Conservation (phyloP, 257 asterid genomes). For the Solanum okadae region DNA sequence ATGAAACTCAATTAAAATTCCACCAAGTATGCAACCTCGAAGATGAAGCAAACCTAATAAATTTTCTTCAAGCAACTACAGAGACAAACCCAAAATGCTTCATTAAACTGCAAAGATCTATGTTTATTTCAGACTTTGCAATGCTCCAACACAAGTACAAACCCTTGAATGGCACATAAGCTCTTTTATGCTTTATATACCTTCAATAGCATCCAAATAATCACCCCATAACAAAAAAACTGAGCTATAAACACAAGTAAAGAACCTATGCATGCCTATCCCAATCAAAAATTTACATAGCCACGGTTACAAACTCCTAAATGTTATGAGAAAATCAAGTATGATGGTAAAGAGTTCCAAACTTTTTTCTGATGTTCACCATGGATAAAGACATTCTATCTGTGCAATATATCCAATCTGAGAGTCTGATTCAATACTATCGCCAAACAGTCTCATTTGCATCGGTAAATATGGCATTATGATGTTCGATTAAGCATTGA, state of each 20-base stretch:
- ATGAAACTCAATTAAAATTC: not conserved
- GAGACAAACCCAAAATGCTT: not conserved
- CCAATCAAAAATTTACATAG: slow-evolving; percentile 5
- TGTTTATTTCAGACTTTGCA: not conserved
- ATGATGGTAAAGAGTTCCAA: not conserved
- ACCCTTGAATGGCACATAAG: not conserved
- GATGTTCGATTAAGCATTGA: slow-evolving; percentile 84
- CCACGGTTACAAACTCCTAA: not conserved
- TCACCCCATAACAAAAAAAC: not conserved
- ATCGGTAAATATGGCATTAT: slow-evolving; percentile 70
- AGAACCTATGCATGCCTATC: not conserved
- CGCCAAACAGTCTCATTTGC: slow-evolving; percentile 84
- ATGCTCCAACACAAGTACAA: not conserved
- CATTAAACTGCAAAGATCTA: not conserved
- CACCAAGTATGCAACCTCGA: not conserved
- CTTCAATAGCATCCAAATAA: not conserved
- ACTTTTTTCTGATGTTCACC: not conserved
- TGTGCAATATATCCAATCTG: slow-evolving; percentile 8
- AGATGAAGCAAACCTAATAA: not conserved
- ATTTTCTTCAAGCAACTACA: not conserved
- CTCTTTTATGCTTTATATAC: not conserved
- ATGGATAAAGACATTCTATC: slow-evolving; percentile 15
- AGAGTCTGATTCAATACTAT: slow-evolving; percentile 7
- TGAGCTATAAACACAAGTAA: not conserved
- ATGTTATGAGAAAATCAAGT: not conserved